phyloP scores from a whole-genome alignment of 129 eudicot genomes.

The Flaveria trinervia region DNA sequence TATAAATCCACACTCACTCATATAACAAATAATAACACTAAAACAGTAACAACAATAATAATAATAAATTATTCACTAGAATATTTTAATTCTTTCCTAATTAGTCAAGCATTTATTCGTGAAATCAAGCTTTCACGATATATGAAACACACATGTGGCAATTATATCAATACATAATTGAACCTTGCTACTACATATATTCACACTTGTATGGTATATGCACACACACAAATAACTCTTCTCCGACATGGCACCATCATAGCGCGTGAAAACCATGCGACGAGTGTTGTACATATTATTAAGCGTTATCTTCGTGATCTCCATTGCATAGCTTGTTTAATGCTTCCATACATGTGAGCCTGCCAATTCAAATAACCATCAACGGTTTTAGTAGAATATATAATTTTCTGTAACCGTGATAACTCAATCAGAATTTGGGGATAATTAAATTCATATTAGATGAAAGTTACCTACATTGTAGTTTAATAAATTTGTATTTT shows the following conservation, averaged over 20 bases:
- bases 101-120: too few relatives aligned
- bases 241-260: neutral
- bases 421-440: neutral
- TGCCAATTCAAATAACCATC: slow-evolving; percentile 31
- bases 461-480: too few relatives aligned
- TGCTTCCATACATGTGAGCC: slow-evolving; percentile 51
- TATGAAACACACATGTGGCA: neutral
- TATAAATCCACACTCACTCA: too few relatives aligned
- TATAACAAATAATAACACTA: too few relatives aligned
- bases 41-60: too few relatives aligned
- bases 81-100: too few relatives aligned
- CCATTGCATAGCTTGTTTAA: slow-evolving; percentile 66
- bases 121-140: neutral
- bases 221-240: neutral
- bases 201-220: slow-evolving; percentile 2
- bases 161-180: neutral
- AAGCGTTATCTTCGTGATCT: slow-evolving; percentile 38
- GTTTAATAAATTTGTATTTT: too few relatives aligned
- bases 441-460: neutral
- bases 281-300: neutral
- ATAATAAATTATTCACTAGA: too few relatives aligned
- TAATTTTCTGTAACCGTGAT: neutral
- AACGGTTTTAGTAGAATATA: neutral
- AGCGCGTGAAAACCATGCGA: neutral
- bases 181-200: slow-evolving; percentile 5